Percentiles rank a stretch among this genome's conserved stretches.
Evolutionary conservation across 352 stramenopile genomes (phyloP).

Genomic region (Globisporangium heterothallicum): DNA sequence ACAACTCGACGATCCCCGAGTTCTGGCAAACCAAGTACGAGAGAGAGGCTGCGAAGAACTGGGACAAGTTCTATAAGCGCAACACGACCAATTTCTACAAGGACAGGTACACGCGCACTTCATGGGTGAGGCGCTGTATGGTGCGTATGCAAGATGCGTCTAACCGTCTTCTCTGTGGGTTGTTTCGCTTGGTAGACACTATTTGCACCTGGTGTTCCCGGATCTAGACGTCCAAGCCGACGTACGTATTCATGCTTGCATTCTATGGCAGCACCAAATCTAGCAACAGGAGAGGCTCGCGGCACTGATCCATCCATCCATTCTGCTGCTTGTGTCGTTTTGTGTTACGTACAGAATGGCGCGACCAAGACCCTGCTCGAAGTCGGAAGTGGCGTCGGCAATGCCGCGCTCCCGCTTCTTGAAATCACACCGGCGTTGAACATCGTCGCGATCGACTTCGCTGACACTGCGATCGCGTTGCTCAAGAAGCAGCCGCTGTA

Average conservation of each 20-base stretch:
- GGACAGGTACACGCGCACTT: slow-evolving; percentile 77
- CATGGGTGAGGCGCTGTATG: background rate
- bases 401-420: slow-evolving; percentile 92
- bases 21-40: slow-evolving; percentile 90
- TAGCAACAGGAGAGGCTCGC: too few relatives aligned
- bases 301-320: too few relatives aligned
- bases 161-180: background rate
- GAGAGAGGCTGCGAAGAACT: slow-evolving; percentile 79
- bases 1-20: slow-evolving; percentile 69
- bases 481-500: slow-evolving; percentile 88
- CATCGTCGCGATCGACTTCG: slow-evolving; percentile 93
- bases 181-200: slow-evolving; percentile 49
- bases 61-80: slow-evolving; percentile 93
- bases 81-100: slow-evolving; percentile 95
- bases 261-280: too few relatives aligned
- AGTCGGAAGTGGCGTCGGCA: slow-evolving; percentile 94
- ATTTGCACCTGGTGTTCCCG: slow-evolving; percentile 90
- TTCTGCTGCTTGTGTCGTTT: background rate
- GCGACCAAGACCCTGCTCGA: slow-evolving; percentile 82
- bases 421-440: slow-evolving; percentile 84
- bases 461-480: slow-evolving; percentile 85
- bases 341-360: slow-evolving; percentile 9
- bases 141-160: background rate
- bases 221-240: slow-evolving; percentile 66
- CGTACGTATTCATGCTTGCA: too few relatives aligned